phyloP scores from a whole-genome alignment of 2,329 filamentous ascomycete species.

The Ascochyta koolunga region DNA sequence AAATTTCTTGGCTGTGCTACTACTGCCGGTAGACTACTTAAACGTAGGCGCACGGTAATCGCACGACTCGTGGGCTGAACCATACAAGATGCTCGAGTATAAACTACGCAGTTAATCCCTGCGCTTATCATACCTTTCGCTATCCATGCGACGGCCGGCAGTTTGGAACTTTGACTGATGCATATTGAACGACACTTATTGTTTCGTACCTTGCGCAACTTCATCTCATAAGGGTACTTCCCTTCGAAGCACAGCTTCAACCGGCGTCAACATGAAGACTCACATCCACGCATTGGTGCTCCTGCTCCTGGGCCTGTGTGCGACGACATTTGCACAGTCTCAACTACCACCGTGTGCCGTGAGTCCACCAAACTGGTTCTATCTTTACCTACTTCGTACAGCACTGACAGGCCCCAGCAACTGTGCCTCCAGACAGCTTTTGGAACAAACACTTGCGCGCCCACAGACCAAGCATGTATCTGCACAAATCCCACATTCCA shows the following conservation, averaged over 20 bases:
- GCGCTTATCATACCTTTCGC: constrained; percentile 4
- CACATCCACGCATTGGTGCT: constrained; percentile 7
- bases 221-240: background rate
- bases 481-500: constrained; percentile 31
- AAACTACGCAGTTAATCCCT: constrained; percentile 10
- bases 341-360: constrained; percentile 24
- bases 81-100: constrained; percentile 8
- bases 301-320: constrained; percentile 8
- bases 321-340: constrained; percentile 13
- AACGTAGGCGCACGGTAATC: constrained; percentile 5
- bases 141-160: constrained; percentile 2
- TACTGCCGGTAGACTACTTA: constrained; percentile 1
- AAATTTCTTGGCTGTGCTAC: constrained; percentile 13
- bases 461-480: constrained; percentile 29
- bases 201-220: constrained; percentile 2
- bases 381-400: background rate
- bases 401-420: constrained; percentile 9
- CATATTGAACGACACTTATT: constrained; percentile 3
- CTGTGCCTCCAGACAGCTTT: constrained; percentile 13
- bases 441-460: constrained; percentile 24
- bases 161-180: constrained; percentile 5
- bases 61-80: constrained; percentile 9
- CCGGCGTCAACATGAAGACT: constrained; percentile 6
- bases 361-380: constrained; percentile 8
- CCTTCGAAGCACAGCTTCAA: background rate